Evolutionary conservation across 768 basidiomycete genomes (phyloP).

Genomic region (Hydnum rufescens): DNA sequence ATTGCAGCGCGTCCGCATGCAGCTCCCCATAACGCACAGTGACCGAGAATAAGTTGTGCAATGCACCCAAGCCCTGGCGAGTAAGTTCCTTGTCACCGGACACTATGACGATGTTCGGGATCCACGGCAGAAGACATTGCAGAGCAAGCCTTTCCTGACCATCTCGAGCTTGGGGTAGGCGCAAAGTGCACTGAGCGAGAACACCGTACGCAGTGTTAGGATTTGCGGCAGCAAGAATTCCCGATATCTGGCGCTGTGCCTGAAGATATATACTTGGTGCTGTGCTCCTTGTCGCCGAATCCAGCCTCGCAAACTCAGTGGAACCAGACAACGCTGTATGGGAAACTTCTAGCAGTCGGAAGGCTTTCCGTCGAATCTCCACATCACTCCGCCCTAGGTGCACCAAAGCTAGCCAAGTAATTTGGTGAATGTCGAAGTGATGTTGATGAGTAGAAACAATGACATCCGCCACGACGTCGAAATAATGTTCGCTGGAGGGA

Average conservation of each 20-base stretch:
- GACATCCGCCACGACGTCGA: conserved; percentile 57
- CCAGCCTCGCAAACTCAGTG: conserved; percentile 41
- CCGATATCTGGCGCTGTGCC: conserved; percentile 58
- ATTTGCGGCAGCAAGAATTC: conserved; percentile 60
- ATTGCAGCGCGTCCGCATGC: conserved; percentile 61
- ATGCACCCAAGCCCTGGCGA: conserved; percentile 37
- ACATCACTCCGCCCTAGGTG: conserved; percentile 61
- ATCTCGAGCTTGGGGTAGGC: conserved; percentile 45
- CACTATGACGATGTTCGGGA: conserved; percentile 52
- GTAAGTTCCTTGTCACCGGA: conserved; percentile 35
- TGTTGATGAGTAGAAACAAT: conserved; percentile 34
- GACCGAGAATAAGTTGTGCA: conserved; percentile 70
- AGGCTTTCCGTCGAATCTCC: conserved; percentile 50
- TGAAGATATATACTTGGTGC: conserved; percentile 61
- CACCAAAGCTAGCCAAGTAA: conserved; percentile 55
- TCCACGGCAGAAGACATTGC: conserved; percentile 70
- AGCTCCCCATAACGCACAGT: conserved; percentile 53
- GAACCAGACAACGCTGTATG: conserved; percentile 50
- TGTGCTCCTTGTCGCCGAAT: conserved; percentile 49
- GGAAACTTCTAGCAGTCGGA: conserved; percentile 53
- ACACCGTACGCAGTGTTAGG: conserved; percentile 40
- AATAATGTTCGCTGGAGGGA: conserved; percentile 43
- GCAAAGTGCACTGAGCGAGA: conserved; percentile 46
- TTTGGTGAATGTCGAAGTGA: conserved; percentile 52
- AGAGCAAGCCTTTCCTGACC: conserved; percentile 38